phyloP scores from a whole-genome alignment of 345 rosid species.

The Salix suchowensis region DNA sequence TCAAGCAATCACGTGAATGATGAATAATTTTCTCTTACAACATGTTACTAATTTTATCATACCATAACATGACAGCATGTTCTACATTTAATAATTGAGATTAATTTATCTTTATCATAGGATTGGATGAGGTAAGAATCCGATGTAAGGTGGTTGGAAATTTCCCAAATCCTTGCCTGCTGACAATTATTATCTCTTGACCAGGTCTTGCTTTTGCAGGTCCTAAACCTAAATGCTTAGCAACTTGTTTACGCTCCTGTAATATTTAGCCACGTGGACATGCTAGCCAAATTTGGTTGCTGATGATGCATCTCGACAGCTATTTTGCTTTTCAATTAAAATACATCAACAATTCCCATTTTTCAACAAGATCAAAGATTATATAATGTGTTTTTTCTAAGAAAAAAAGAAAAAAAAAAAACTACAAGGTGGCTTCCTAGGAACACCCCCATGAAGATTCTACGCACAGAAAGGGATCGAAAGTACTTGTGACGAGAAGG shows the following conservation, averaged over 20 bases:
- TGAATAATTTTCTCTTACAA: neutral
- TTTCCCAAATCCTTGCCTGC: neutral
- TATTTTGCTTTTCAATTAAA: neutral
- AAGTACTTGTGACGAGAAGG: neutral
- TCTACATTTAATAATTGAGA: neutral
- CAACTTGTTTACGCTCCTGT: neutral
- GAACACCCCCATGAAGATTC: neutral
- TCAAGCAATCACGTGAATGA: neutral
- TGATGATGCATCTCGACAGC: neutral
- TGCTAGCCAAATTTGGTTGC: neutral
- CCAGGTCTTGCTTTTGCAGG: neutral
- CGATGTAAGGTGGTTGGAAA: slow-evolving; percentile 16
- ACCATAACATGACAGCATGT: neutral
- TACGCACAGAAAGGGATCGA: neutral
- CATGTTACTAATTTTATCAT: neutral
- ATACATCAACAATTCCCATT: neutral
- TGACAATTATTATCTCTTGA: neutral
- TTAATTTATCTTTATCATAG: neutral
- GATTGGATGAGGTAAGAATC: neutral
- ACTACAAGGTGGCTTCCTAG: neutral
- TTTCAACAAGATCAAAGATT: neutral
- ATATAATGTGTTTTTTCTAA: no score
- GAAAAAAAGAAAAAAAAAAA: neutral
- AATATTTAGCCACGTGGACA: neutral
- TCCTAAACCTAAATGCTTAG: no score